A percentile compares a stretch with the other conserved stretches of the same genome.
phyloP scores from a whole-genome alignment of 176 grass and related monocot species.

The Eragrostis curvula region DNA sequence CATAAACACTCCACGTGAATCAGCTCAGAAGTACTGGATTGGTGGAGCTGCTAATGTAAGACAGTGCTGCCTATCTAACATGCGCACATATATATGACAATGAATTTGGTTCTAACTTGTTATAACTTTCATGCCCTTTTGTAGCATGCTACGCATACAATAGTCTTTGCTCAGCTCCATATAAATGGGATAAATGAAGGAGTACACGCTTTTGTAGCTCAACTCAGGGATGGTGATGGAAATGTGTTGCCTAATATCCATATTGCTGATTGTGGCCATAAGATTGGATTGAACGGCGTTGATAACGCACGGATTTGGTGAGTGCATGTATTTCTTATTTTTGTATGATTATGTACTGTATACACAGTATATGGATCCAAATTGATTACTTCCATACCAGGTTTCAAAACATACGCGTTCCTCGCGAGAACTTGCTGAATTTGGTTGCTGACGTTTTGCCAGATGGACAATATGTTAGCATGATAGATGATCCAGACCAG shows the following conservation, averaged over 20 bases:
- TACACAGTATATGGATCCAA: neutral
- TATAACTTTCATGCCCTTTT: constrained; percentile 35
- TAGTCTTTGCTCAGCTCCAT: constrained; percentile 91
- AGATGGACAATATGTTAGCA: constrained; percentile 91
- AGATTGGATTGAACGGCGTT: constrained; percentile 96
- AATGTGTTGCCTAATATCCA: constrained; percentile 71
- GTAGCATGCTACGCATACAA: constrained; percentile 90
- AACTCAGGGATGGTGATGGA: constrained; percentile 86
- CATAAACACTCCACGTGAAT: constrained; percentile 93
- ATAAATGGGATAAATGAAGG: constrained; percentile 94
- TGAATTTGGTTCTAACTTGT: constrained; percentile 25
- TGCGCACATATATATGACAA: constrained; percentile 21
- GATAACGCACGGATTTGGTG: constrained; percentile 98
- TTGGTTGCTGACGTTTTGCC: constrained; percentile 91
- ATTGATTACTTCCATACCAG: constrained; percentile 41
- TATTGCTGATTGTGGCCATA: constrained; percentile 99
- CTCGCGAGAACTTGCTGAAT: constrained; percentile 92
- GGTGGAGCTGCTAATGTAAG: constrained; percentile 96
- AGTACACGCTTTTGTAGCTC: constrained; percentile 90
- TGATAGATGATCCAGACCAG: constrained; percentile 86
- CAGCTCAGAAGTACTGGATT: constrained; percentile 99
- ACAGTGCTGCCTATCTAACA: constrained; percentile 5
- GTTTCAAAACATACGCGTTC: constrained; percentile 94
- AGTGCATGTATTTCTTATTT: constrained; percentile 35
- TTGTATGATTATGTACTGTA: neutral